These are phyloP conservation scores for Alternaria dauci DNA, from an alignment of 2,329 filamentous ascomycete genomes.

Conservation along the genomic window DNA sequence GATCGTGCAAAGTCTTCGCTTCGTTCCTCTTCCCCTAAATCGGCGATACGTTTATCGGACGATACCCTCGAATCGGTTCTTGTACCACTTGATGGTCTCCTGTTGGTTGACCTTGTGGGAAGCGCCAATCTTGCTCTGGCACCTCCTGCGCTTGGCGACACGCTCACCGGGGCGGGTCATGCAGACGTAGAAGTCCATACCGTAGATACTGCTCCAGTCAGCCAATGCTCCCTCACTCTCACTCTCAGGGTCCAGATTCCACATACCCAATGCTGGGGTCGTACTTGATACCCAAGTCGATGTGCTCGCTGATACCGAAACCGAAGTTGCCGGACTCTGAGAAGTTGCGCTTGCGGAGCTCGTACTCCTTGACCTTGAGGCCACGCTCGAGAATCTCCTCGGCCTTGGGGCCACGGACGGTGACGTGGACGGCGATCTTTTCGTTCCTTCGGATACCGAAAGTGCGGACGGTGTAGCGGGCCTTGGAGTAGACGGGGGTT, in stretches of 20 bases:
- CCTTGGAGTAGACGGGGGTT: constrained; percentile 99
- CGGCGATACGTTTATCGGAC: constrained; percentile 78
- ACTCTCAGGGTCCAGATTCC: background rate
- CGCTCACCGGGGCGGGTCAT: constrained; percentile 99
- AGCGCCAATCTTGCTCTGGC: constrained; percentile 84
- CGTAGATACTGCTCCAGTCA: constrained; percentile 51
- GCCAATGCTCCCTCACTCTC: constrained; percentile 13
- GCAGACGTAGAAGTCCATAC: constrained; percentile 99
- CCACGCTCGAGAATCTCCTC: constrained; percentile 99
- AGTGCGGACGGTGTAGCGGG: constrained; percentile 99
- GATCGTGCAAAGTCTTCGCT: constrained; percentile 46
- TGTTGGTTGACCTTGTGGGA: constrained; percentile 91
- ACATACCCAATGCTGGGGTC: constrained; percentile 53
- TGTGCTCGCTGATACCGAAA: constrained; percentile 99
- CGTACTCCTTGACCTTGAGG: constrained; percentile 99
- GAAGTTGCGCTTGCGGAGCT: constrained; percentile 99
- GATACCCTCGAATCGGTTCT: constrained; percentile 96
- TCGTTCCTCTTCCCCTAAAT: constrained; percentile 33
- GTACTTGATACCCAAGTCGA: constrained; percentile 97
- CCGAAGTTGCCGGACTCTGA: constrained; percentile 95
- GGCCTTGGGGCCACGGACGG: constrained; percentile 97
- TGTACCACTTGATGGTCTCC: constrained; percentile 99
- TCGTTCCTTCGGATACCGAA: constrained; percentile 99
- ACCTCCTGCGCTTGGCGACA: constrained; percentile 92
- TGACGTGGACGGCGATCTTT: constrained; percentile 96